Base-by-base conservation (phyloP, 2,329 filamentous ascomycete genomes). In the Cadophora luteo-olivacea region DNA sequence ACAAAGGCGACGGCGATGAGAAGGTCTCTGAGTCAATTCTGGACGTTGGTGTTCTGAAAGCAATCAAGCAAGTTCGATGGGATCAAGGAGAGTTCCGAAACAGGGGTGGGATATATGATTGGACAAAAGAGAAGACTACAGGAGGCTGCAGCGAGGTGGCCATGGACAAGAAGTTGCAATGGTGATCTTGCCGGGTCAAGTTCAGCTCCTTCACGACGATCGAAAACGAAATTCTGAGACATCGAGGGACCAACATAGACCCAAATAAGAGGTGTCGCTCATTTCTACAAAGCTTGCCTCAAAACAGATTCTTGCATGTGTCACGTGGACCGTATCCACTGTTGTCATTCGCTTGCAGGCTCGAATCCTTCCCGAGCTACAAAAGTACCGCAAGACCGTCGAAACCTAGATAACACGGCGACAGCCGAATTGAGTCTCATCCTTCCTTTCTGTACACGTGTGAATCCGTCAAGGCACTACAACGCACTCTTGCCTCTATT, bases 41-140 rank as follows among this genome's bases (percentile, higher is more conserved):
- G 11, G 52, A 65, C 14, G 24, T 65, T 12, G 52, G 63, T 33
- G 52, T 58, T 7, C 51, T 48, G 54, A 58, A 48, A 25, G 52
- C 63, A 8, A 65, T 65, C 32, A 65, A 45, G 32, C 63, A 65
- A 29, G 38, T 65, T 32, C 51, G 63, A 12, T 65, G 52, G 63
- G 63, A 65, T 38, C 36, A 38, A 38, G 36, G 9, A 38, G 3
- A 38, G 36, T 38, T 38, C 36, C 36, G 36, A 14, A 38, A 38
- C 8, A 38, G 36, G 36, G 36, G 36, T 11, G 36, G 36, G 2
- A 38, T 38, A 7, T 38, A 38, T 38, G 36, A 38, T 14, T 9
- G 36, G 36, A 9, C 36, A 9, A 4, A 9, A 14, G 8, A 9
- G 36, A 14, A 38, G 36, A 38, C 36, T 14, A 38, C 36, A 14